Evolutionary conservation across 2,329 filamentous ascomycete genomes (phyloP).

Genomic region (Pseudophaeomoniella oleicola): DNA sequence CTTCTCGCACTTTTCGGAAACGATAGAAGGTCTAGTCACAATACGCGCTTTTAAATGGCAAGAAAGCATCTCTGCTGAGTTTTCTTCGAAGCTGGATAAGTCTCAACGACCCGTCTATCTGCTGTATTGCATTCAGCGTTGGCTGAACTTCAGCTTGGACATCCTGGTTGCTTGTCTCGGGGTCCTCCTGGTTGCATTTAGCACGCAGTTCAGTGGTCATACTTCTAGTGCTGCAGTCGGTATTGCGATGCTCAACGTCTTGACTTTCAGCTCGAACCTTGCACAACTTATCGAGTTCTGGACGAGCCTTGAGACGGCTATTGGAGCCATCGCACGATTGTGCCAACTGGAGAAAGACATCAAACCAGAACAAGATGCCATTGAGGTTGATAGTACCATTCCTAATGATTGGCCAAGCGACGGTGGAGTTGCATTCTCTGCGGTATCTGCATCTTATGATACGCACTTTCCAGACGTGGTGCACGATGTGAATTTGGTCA

Average conservation of each 20-base stretch:
- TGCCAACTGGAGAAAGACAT: slow-evolving; percentile 1
- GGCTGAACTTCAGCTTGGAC: slow-evolving; percentile 16
- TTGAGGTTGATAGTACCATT: slow-evolving; percentile 21
- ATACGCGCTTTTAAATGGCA: slow-evolving; percentile 38
- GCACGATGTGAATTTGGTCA: neutral
- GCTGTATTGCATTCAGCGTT: slow-evolving; percentile 29
- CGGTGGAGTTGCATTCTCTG: slow-evolving; percentile 10
- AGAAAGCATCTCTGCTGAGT: slow-evolving; percentile 21
- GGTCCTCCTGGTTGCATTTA: slow-evolving; percentile 10
- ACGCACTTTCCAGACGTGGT: slow-evolving; percentile 2
- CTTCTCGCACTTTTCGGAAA: slow-evolving; percentile 38
- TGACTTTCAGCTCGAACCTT: slow-evolving; percentile 10
- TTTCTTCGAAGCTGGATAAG: slow-evolving; percentile 22
- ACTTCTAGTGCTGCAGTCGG: slow-evolving; percentile 6
- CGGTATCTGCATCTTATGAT: slow-evolving; percentile 9
- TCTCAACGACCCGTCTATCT: slow-evolving; percentile 31
- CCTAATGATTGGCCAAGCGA: slow-evolving; percentile 20
- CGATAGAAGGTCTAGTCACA: slow-evolving; percentile 31
- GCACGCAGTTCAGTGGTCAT: slow-evolving; percentile 7
- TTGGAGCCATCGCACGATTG: slow-evolving; percentile 11
- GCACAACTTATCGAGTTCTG: slow-evolving; percentile 9
- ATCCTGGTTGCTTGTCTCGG: slow-evolving; percentile 13
- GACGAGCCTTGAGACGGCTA: slow-evolving; percentile 11
- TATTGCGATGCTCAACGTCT: slow-evolving; percentile 12
- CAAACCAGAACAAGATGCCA: slow-evolving; percentile 23